Evolutionary conservation across 257 asterid species (phyloP), one percentile per base, ranked within the genome.

Genomic region (Fraxinus excelsior): DNA sequence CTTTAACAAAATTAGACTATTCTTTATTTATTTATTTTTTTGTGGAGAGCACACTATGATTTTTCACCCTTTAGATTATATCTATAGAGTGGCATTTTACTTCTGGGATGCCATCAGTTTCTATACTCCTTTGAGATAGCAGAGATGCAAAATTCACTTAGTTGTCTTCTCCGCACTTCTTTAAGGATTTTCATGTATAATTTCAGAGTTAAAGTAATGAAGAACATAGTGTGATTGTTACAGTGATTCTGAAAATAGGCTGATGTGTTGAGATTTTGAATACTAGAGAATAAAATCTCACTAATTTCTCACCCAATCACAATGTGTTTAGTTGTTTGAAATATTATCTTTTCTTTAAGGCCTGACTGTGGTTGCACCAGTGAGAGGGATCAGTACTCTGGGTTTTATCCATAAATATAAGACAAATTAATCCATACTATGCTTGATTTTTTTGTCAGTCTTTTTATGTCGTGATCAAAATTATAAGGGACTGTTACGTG

Each of bases 351-450:
- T 70, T 44, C 46, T 12, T n/a, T 35, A 1, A 7, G 3, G 70
- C 18, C 68, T n/a, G 31, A 16, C 19, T 76, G 37, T 72, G 76
- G 58, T 80, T 69, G 37, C 75, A 66, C 19, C 51, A 11, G 35
- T 46, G 32, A 66, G 46, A 38, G n/a, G 73, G 60, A 35, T 34
- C 78, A 12, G 76, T 10, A 32, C 72, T 64, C 29, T 0, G 67
- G 51, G 4, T 42, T 42, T 42, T 19, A 70, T 58, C 44, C 71
- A n/a, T 21, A 21, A 5, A 31, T 67, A 13, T 31, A 34, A 16
- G 23, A 53, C 18, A 9, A 23, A 51, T 40, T 1, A 37, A 23
- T 38, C 42, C 19, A 28, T 1, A 9, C 23, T 9, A 8, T 18
- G 37, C 37, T 58, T 34, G 2, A 34, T 35, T 31, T 35, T 49